Conservation (phyloP, 345 rosid species). For the Melastoma malabathricum region DNA sequence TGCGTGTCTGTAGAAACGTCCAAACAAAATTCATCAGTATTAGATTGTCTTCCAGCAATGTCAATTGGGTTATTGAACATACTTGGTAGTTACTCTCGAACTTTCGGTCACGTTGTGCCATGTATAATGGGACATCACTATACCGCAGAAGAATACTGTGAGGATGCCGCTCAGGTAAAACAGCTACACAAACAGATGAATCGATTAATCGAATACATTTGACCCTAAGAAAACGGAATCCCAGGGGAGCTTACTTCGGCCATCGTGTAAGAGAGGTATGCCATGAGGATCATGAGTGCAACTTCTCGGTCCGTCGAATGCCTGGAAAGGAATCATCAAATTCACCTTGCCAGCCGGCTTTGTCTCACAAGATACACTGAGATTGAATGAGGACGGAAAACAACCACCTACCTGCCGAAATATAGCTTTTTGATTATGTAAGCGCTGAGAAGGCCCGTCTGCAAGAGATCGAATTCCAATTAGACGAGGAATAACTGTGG, state of each 20-base stretch:
- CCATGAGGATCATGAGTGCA: conserved; percentile 83
- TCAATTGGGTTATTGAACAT: conserved; percentile 1
- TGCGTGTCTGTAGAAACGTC: conserved; percentile 41
- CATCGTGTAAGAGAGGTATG: conserved; percentile 77
- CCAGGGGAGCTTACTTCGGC: conserved; percentile 52
- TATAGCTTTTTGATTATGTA: conserved; percentile 79
- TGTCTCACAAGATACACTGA: no score
- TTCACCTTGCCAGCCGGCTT: no score
- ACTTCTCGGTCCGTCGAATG: conserved; percentile 89
- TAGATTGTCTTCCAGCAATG: no score
- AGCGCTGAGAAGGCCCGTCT: conserved; percentile 88
- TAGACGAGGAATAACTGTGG: neutral
- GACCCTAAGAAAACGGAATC: neutral
- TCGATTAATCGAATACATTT: neutral
- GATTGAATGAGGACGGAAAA: no score
- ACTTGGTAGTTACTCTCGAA: conserved; percentile 78
- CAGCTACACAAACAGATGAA: conserved; percentile 10
- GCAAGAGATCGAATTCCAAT: conserved; percentile 15
- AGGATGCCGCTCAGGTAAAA: conserved; percentile 21
- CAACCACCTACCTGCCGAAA: conserved; percentile 57
- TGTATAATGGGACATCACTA: no score
- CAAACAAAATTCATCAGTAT: no score
- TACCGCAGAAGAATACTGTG: conserved; percentile 30
- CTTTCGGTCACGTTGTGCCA: conserved; percentile 58
- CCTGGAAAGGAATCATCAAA: conserved; percentile 16